These are phyloP conservation scores for Phytophthora gonapodyides DNA, from an alignment of 352 stramenopile species.

Conservation along the genomic window DNA sequence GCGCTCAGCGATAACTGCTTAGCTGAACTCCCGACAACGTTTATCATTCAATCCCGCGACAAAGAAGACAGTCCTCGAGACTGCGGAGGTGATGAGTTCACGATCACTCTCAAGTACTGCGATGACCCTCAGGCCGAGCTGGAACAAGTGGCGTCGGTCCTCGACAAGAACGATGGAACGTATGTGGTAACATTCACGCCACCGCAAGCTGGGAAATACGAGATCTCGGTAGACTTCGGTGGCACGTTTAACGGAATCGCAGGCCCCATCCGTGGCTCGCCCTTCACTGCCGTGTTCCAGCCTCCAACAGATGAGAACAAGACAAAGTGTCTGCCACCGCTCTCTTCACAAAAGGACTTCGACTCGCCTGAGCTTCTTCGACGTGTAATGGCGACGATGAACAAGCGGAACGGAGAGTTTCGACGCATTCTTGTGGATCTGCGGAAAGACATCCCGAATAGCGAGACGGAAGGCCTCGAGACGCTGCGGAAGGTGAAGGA, in stretches of 20 bases:
- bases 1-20: slow-evolving; percentile 67
- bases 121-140: slow-evolving; percentile 47
- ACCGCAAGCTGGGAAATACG: slow-evolving; percentile 80
- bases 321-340: slow-evolving; percentile 69
- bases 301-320: slow-evolving; percentile 69
- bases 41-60: slow-evolving; percentile 93
- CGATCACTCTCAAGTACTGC: slow-evolving; percentile 60
- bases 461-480: slow-evolving; percentile 77
- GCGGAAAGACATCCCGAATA: slow-evolving; percentile 82
- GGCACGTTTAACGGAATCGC: slow-evolving; percentile 94
- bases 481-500: slow-evolving; percentile 85
- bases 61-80: slow-evolving; percentile 88
- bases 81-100: slow-evolving; percentile 96
- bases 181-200: slow-evolving; percentile 94
- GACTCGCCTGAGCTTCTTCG: slow-evolving; percentile 74
- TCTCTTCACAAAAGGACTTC: slow-evolving; percentile 73
- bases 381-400: slow-evolving; percentile 80
- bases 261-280: slow-evolving; percentile 93
- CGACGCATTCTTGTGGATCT: slow-evolving; percentile 78
- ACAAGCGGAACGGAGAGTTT: slow-evolving; percentile 85
- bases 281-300: slow-evolving; percentile 71
- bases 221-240: slow-evolving; percentile 90
- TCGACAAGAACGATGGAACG: slow-evolving; percentile 94
- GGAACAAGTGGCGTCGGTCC: slow-evolving; percentile 52
- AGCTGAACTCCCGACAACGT: slow-evolving; percentile 78